Conservation (phyloP, 2,329 filamentous ascomycete genomes). For the Dryadomyces quercivorus region DNA sequence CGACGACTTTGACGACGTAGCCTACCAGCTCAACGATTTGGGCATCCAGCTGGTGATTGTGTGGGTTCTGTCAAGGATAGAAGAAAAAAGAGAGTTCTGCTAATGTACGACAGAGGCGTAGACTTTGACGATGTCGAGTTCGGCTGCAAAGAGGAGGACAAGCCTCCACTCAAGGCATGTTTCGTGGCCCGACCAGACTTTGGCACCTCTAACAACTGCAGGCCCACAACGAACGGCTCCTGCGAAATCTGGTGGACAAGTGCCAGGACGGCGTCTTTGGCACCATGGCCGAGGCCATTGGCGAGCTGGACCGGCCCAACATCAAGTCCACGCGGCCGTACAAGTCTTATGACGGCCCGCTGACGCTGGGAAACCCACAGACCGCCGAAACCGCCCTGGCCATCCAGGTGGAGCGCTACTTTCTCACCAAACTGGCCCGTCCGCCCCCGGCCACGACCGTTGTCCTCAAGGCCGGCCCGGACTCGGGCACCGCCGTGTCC, state of each 20-base stretch:
- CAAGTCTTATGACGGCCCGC: conserved; percentile 63
- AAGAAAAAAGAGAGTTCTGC: background rate
- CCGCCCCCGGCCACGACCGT: conserved; percentile 69
- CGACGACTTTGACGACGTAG: conserved; percentile 59
- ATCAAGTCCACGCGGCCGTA: conserved; percentile 66
- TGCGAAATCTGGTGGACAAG: conserved; percentile 52
- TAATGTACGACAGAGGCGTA: conserved; percentile 47
- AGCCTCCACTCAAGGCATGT: conserved; percentile 54
- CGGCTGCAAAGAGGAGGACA: conserved; percentile 85
- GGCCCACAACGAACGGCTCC: conserved; percentile 58
- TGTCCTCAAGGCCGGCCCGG: conserved; percentile 41
- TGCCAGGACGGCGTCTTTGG: conserved; percentile 61
- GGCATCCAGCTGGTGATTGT: conserved; percentile 69
- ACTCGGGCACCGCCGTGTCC: conserved; percentile 29
- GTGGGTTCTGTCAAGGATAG: conserved; percentile 34
- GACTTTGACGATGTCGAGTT: conserved; percentile 90
- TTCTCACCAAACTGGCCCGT: conserved; percentile 66
- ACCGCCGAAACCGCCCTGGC: conserved; percentile 62
- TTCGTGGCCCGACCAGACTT: background rate
- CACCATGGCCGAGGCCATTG: conserved; percentile 77
- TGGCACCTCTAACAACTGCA: conserved; percentile 16
- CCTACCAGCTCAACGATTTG: conserved; percentile 59
- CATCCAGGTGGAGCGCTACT: conserved; percentile 85
- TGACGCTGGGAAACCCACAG: conserved; percentile 69
- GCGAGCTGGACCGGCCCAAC: conserved; percentile 64